These are phyloP conservation scores for Kodamaea kakaduensis DNA, from an alignment of 805 yeast genomes.

Conservation along the genomic window DNA sequence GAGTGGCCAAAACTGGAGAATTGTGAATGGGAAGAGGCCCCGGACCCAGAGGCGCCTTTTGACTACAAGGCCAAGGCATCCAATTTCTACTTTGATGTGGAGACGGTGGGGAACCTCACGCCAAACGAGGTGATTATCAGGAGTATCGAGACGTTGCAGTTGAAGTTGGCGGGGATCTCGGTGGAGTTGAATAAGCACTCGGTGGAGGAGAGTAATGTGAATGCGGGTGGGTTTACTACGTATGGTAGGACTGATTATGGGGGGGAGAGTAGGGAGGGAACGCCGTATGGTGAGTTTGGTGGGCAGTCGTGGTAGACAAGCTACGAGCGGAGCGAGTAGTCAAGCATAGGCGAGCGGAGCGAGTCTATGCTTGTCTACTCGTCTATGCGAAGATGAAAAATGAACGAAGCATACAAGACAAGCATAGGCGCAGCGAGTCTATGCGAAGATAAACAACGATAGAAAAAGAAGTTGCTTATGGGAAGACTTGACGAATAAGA, in stretches of 20 bases:
- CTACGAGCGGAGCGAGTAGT: too few relatives aligned
- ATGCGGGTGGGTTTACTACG: conserved; percentile 47
- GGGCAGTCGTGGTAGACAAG: conserved; percentile 12
- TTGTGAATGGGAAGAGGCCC: conserved; percentile 95
- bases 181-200: conserved; percentile 55
- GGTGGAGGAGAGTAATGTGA: conserved; percentile 38
- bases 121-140: conserved; percentile 87
- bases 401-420: too few relatives aligned
- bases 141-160: conserved; percentile 80
- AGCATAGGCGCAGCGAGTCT: too few relatives aligned
- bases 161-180: conserved; percentile 84
- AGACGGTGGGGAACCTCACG: conserved; percentile 83
- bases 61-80: conserved; percentile 81
- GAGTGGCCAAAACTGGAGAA: conserved; percentile 94
- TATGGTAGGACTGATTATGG: conserved; percentile 35
- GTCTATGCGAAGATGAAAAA: too few relatives aligned
- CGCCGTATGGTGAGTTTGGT: conserved; percentile 17
- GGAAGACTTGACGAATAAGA: too few relatives aligned
- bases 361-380: too few relatives aligned
- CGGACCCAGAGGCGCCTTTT: conserved; percentile 79
- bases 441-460: too few relatives aligned
- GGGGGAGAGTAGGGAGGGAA: conserved; percentile 27
- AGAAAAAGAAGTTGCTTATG: too few relatives aligned
- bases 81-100: conserved; percentile 83
- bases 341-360: background rate